phyloP scores from a whole-genome alignment of 129 eudicot species.

The Flaveria trinervia region DNA sequence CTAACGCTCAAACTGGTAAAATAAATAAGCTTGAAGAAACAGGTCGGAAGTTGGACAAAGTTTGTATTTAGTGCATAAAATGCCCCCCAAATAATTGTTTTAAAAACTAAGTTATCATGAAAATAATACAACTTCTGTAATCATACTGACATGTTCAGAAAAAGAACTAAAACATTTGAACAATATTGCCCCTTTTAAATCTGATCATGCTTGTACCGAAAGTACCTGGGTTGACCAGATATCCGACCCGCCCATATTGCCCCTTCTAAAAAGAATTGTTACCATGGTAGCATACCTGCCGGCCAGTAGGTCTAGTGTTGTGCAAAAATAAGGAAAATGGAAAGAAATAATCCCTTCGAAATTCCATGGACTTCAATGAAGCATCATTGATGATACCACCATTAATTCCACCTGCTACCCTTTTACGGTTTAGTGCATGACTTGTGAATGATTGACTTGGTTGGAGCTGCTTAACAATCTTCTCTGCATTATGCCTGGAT shows the following conservation, averaged over 20 bases:
- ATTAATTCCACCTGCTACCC: slow-evolving; percentile 68
- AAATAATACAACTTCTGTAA: not conserved
- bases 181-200: not conserved
- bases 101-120: not conserved
- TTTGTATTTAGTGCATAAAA: not conserved
- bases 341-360: slow-evolving; percentile 57
- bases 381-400: slow-evolving; percentile 69
- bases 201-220: not conserved
- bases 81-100: not conserved
- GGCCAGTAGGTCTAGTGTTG: slow-evolving; percentile 82
- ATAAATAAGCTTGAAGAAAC: not conserved
- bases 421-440: slow-evolving; percentile 62
- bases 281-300: slow-evolving; percentile 54
- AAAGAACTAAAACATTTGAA: not conserved
- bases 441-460: slow-evolving; percentile 50
- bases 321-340: slow-evolving; percentile 77
- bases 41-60: not conserved
- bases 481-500: slow-evolving; percentile 52
- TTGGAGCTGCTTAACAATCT: slow-evolving; percentile 45
- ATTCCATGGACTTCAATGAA: slow-evolving; percentile 66
- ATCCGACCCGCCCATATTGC: not conserved
- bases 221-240: slow-evolving; percentile 4
- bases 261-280: not conserved
- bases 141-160: not conserved
- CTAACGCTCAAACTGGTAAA: slow-evolving; percentile 8